Percentiles rank a stretch among this genome's conserved stretches.
Conservation (phyloP, 2,329 filamentous ascomycete genomes). For the Xylariaceae sp. region DNA sequence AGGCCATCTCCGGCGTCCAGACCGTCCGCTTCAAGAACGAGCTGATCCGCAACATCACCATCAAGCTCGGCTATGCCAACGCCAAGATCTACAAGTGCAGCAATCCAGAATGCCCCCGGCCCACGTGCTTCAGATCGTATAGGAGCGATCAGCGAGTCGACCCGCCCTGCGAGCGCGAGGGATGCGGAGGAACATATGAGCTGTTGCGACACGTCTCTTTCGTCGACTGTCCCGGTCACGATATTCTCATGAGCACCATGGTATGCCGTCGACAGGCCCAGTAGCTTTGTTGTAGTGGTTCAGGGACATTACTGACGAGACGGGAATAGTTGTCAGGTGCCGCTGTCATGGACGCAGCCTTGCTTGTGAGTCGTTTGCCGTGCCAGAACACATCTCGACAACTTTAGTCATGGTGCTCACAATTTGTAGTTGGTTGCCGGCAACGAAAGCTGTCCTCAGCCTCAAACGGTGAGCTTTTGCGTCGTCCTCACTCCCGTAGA, state of each 20-base stretch:
- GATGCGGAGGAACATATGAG: constrained; percentile 83
- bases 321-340: constrained; percentile 75
- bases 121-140: constrained; percentile 93
- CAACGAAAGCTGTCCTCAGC: constrained; percentile 97
- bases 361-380: constrained; percentile 65
- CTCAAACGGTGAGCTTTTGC: constrained; percentile 64
- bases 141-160: constrained; percentile 99
- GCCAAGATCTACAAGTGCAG: constrained; percentile 99
- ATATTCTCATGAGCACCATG: constrained; percentile 99
- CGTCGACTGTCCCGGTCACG: constrained; percentile 98
- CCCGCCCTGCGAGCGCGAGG: constrained; percentile 90
- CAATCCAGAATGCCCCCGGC: constrained; percentile 83
- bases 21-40: constrained; percentile 99
- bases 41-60: constrained; percentile 97
- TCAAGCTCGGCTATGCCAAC: constrained; percentile 99
- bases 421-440: constrained; percentile 61
- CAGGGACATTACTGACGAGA: too few relatives aligned
- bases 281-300: too few relatives aligned
- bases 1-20: constrained; percentile 98
- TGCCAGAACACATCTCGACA: too few relatives aligned
- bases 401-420: constrained; percentile 3
- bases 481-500: not conserved
- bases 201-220: constrained; percentile 91
- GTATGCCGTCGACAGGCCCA: constrained; percentile 2
- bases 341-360: constrained; percentile 97